Percentiles rank a stretch among this genome's conserved stretches.
These are phyloP conservation scores for Mortierella polycephala DNA, from an alignment of 371 early-diverging fungal genomes.

Conservation along the genomic window DNA sequence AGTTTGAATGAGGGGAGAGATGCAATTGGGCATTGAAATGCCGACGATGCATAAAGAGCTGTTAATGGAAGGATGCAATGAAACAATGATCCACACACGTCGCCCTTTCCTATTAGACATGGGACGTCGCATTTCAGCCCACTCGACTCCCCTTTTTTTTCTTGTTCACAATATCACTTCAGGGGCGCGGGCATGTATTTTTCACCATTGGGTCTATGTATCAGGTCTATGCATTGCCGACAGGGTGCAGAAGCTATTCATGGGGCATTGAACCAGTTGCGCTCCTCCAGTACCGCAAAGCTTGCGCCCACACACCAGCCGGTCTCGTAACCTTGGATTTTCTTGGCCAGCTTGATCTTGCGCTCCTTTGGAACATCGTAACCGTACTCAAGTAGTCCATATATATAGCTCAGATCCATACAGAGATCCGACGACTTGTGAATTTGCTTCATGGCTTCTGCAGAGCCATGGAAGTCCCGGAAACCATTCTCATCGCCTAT, in stretches of 20 bases:
- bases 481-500: slow-evolving; percentile 61
- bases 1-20: neutral
- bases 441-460: slow-evolving; percentile 59
- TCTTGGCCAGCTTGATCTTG: slow-evolving; percentile 83
- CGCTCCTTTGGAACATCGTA: slow-evolving; percentile 82
- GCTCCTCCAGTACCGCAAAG: slow-evolving; percentile 77
- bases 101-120: too few species aligned
- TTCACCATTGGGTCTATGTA: too few species aligned
- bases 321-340: slow-evolving; percentile 92
- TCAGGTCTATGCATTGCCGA: too few species aligned
- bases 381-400: slow-evolving; percentile 82
- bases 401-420: slow-evolving; percentile 88
- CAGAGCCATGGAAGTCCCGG: slow-evolving; percentile 41
- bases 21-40: neutral
- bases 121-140: too few species aligned
- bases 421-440: slow-evolving; percentile 78
- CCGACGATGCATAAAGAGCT: neutral
- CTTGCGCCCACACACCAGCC: slow-evolving; percentile 97
- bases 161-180: too few species aligned
- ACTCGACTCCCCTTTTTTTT: too few species aligned
- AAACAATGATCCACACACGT: too few species aligned
- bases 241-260: neutral
- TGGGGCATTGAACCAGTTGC: slow-evolving; percentile 39
- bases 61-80: too few species aligned
- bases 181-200: too few species aligned